Evolutionary conservation across 139 green algal genomes (phyloP), one percentile per base, ranked within the genome.

Genomic region (Chlorella ohadii): DNA sequence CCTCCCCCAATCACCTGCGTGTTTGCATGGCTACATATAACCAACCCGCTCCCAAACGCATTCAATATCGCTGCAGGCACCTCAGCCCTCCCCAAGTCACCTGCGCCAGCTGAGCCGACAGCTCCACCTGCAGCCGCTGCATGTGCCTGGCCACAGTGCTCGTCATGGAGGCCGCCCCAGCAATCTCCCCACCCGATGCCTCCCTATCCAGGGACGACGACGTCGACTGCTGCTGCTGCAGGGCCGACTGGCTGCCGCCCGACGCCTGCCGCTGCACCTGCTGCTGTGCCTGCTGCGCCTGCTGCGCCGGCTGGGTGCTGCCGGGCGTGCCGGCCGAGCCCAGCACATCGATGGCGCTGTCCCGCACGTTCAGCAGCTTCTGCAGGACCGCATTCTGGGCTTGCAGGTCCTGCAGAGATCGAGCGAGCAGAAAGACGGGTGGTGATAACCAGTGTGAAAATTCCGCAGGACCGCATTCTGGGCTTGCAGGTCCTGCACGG

Each of bases 51-150:
- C 44, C 44, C 44, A 51, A n/a, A n/a, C n/a, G n/a, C n/a, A n/a
- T n/a, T n/a, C n/a, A n/a, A n/a, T n/a, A n/a, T n/a, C n/a, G n/a
- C n/a, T n/a, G 44, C 44, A 9, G 7, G 7, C 44, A 9, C 9
- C 44, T 51, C 44, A 6, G 9, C 44, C 44, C 44, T 23, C 11
- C 51, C 51, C 19, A 19, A 59, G 51, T 59, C 12, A 59, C 51
- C 51, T 59, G 39, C 22, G 75, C 75, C 19, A 81, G 34, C 31
- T 81, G 75, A 11, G 75, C 75, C 23, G 75, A 59, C 55, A 81
- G 59, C 20, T 81, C 75, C 31, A 38, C 34, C 11, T 61, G 23
- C 56, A 81, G 75, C 57, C 38, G 38, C 56, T 81, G 34, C 75
- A 81, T 81, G 55, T 71, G 56, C 22, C 19, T 4, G 0, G 63